Conservation (phyloP, 2,329 filamentous ascomycete genomes). For the Calonectria pauciramosa region DNA sequence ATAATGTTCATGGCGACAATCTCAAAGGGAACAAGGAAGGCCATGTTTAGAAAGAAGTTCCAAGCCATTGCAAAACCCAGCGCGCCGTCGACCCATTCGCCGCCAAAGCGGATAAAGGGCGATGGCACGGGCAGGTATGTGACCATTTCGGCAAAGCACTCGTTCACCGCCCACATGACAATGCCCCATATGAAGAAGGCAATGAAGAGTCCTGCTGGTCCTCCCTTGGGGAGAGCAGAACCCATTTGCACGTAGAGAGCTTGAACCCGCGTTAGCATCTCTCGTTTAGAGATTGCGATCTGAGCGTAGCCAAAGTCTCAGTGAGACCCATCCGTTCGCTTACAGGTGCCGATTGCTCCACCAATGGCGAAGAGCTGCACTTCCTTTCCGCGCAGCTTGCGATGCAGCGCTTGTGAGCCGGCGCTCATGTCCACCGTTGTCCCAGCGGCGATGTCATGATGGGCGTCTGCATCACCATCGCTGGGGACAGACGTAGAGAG, state of each 20-base stretch:
- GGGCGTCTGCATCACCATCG: neutral
- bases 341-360: conserved; percentile 28
- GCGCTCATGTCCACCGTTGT: conserved; percentile 5
- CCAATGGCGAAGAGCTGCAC: conserved; percentile 29
- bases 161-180: conserved; percentile 25
- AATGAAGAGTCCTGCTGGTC: conserved; percentile 25
- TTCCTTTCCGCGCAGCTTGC: conserved; percentile 24
- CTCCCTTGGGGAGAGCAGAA: conserved; percentile 24
- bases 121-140: conserved; percentile 20
- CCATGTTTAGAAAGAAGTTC: conserved; percentile 49
- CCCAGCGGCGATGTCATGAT: neutral
- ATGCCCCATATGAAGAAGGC: conserved; percentile 18
- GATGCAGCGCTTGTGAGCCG: conserved; percentile 21
- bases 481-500: neutral
- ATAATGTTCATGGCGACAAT: conserved; percentile 47
- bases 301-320: neutral
- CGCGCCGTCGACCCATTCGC: conserved; percentile 27
- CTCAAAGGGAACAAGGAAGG: conserved; percentile 47
- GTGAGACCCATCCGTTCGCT: neutral
- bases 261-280: neutral
- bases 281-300: neutral
- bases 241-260: conserved; percentile 29
- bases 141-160: conserved; percentile 29
- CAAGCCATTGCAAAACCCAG: conserved; percentile 38
- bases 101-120: conserved; percentile 22